phyloP scores from a whole-genome alignment of 31 red algal species.

The Endocladia muricata region DNA sequence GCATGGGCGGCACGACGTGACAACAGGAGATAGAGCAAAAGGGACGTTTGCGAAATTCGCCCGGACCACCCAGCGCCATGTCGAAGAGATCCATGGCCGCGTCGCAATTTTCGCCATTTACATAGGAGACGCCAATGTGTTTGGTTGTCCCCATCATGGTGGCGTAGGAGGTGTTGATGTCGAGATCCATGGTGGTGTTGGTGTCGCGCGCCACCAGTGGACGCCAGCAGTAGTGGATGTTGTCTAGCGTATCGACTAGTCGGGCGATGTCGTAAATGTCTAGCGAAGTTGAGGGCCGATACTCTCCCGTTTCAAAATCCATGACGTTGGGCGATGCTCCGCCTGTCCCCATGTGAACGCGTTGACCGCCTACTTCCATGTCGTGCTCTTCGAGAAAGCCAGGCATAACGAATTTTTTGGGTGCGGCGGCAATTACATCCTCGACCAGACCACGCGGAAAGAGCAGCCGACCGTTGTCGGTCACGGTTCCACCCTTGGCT shows the following conservation, averaged over 20 bases:
- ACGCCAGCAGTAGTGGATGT: conserved; percentile 1
- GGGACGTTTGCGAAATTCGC: neutral
- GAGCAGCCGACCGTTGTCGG: neutral
- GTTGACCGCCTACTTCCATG: neutral
- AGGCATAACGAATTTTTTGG: neutral
- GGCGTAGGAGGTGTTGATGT: neutral
- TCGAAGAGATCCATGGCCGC: neutral
- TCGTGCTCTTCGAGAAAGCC: neutral
- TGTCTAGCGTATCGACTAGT: neutral
- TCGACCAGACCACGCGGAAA: neutral
- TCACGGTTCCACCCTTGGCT: neutral
- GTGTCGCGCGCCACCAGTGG: neutral
- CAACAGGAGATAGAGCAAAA: neutral
- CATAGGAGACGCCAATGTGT: neutral
- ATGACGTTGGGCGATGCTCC: neutral
- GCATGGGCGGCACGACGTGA: too few species aligned
- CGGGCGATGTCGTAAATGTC: neutral
- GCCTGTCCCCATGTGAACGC: neutral
- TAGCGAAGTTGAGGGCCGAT: neutral
- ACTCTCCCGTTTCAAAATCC: neutral
- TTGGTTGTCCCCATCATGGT: neutral
- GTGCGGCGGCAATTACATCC: neutral
- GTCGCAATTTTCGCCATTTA: neutral
- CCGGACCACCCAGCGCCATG: neutral
- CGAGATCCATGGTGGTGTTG: neutral